phyloP scores from a whole-genome alignment of 2,329 filamentous ascomycete species.

The Colletotrichum liaoningense region DNA sequence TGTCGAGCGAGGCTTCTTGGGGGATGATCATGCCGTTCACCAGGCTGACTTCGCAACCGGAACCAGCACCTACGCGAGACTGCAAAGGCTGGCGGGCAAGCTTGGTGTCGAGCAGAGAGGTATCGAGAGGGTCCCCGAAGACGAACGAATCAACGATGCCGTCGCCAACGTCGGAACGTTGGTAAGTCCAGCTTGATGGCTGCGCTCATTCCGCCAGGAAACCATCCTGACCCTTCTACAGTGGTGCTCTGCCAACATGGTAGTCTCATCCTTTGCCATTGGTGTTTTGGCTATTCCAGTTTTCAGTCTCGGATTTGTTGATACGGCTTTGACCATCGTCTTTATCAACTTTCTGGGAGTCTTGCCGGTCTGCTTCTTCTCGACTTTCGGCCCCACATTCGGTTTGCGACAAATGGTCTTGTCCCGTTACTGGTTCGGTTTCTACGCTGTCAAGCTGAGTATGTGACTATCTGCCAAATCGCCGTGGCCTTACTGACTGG shows the following conservation, averaged over 20 bases:
- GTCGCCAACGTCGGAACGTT: conserved; percentile 77
- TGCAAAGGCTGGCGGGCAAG: conserved; percentile 72
- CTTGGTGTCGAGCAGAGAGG: conserved; percentile 79
- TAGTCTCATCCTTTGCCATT: conserved; percentile 80
- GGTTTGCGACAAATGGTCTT: conserved; percentile 85
- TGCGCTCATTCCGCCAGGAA: not conserved
- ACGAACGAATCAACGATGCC: conserved; percentile 74
- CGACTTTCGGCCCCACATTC: conserved; percentile 79
- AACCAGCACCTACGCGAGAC: conserved; percentile 41
- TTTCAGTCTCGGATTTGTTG: conserved; percentile 78
- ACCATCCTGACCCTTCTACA: conserved; percentile 16
- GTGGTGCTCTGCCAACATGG: conserved; percentile 84
- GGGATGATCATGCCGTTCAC: conserved; percentile 13
- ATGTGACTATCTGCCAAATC: conserved; percentile 43
- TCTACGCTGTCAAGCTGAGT: conserved; percentile 76
- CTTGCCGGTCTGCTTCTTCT: conserved; percentile 80
- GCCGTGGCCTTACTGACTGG: not conserved
- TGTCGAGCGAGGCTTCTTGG: conserved; percentile 18
- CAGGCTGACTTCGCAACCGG: conserved; percentile 26
- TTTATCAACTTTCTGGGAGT: conserved; percentile 83
- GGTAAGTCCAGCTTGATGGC: conserved; percentile 58
- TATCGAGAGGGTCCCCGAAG: conserved; percentile 78
- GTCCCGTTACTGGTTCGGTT: conserved; percentile 82
- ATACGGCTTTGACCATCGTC: conserved; percentile 77
- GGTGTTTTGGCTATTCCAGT: conserved; percentile 76